Base-by-base conservation (phyloP, 225 moss, liverwort and hornwort genomes). In the Neckera pumila region DNA sequence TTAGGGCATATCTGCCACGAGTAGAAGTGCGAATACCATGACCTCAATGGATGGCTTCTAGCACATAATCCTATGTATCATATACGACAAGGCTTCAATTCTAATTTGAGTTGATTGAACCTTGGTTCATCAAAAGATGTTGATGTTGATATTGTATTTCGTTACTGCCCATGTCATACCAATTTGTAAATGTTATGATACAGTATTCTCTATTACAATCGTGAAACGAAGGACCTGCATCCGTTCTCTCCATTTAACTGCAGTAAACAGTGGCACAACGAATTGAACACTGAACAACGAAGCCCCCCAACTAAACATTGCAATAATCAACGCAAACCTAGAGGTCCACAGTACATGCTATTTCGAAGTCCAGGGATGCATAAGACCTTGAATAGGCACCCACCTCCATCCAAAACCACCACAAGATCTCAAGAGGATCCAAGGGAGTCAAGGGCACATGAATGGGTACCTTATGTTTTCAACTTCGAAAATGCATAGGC, bases 371-470 rank as follows among this genome's bases (percentile, higher is more conserved):
- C 17, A 33, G 16, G 2, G 5, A 17, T 33, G 33, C 33, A 60
- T 57, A 54, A 54, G 6, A 54, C 54, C 61, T 14, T 28, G 1
- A 0, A 14, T 13, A 14, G 14, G 0, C 2, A 14, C 14, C 14
- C 7, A 30, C 28, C 61, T 61, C 7, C 14, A 30, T 12, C 61
- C 6, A 14, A 7, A 61, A 28, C 7, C 14, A 14, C 28, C 61
- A 7, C 62, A 31, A 1, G 15, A 0, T 31, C 7, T 21, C 8
- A 57, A 57, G 57, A 57, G 9, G 9, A 57, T 7, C 57, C 20
- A 57, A 6, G 3, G 7, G 0, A 7, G 8, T 31, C 2, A 4
- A 8, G 1, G 4, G 9, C 9, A 10, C 9, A 34, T 5, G 3
- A 65, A 34, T 65, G 18, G 5, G 17, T 63, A 63, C 5, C 3